These are phyloP conservation scores for Talaromyces verruculosus DNA, from an alignment of 2,329 filamentous ascomycete genomes.

Conservation along the genomic window DNA sequence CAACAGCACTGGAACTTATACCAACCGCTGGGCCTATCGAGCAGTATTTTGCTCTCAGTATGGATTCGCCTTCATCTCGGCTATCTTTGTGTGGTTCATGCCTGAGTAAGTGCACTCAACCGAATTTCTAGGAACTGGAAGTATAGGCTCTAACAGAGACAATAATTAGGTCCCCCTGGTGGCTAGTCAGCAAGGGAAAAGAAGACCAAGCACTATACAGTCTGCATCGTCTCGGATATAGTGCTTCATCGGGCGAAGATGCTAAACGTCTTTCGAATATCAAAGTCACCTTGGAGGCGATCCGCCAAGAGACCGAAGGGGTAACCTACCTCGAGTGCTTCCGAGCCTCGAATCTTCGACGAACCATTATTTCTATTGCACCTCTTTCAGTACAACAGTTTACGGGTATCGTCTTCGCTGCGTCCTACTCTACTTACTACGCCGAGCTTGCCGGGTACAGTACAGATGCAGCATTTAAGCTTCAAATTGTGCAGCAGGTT, in stretches of 20 bases:
- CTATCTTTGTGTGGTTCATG: conserved; percentile 25
- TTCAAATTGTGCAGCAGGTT: conserved; percentile 43
- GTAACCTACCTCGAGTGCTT: conserved; percentile 45
- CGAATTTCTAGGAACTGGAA: neutral
- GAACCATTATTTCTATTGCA: conserved; percentile 43
- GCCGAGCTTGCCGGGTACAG: conserved; percentile 45
- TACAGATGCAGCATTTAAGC: conserved; percentile 28
- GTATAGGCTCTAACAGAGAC: neutral
- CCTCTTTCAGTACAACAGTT: conserved; percentile 40
- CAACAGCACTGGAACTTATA: conserved; percentile 39
- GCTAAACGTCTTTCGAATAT: neutral
- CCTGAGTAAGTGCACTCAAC: neutral
- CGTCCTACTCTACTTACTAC: conserved; percentile 46
- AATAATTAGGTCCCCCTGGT: neutral
- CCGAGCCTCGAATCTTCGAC: conserved; percentile 39
- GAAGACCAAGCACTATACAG: neutral
- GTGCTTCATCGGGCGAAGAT: neutral
- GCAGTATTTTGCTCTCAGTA: conserved; percentile 45
- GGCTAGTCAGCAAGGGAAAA: neutral
- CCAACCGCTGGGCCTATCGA: conserved; percentile 45
- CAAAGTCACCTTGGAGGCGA: conserved; percentile 15
- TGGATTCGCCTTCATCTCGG: conserved; percentile 40
- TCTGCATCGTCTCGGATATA: neutral
- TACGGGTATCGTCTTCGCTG: conserved; percentile 38
- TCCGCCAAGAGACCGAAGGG: conserved; percentile 35